Base-by-base conservation (phyloP, 2,329 filamentous ascomycete genomes). In the Monosporascus sp. region DNA sequence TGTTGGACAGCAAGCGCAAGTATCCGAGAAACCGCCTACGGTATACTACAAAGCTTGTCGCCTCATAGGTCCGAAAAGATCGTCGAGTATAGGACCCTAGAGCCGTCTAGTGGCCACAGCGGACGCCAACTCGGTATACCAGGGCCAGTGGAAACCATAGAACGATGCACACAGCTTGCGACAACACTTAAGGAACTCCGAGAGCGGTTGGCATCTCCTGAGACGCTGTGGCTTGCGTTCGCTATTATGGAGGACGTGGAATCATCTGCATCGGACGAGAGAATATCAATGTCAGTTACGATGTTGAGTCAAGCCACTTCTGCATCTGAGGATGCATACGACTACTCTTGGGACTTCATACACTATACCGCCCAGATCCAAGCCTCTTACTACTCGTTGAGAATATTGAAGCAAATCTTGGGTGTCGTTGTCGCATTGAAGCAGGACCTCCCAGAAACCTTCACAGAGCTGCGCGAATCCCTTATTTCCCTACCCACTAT, bases 351-450 rank as follows among this genome's bases (percentile, higher is more conserved):
- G 87, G 72, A 78, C 9, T 70, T 78, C 18, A 68, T 87, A 44
- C 86, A 90, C 60, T 73, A 87, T 48, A 66, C 76, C 8, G 83
- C 85, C 0, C 81, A 86, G 57, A 67, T 83, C 0, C 81, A 86
- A 51, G 81, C 80, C 5, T 73, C 77, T 1, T 67, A 82, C 6
- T 88, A 88, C 62, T 87, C 85, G 0, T 63, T 88, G 1, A 76
- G 83, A 44, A 79, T 83, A 56, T 64, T 79, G 20, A 69, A 70
- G 54, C 81, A 85, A 62, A 64, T 83, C 4, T 57, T 79, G 2
- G 70, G 60, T n/a, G 57, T 60, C 20, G 53, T 54, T n/a, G 35
- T 47, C 2, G 55, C 24, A 41, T 53, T 63, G 38, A 22, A 14
- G 20, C 50, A 45, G 31, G 43, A 56, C 22, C 31, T 62, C 27